Base-by-base conservation (phyloP, 108 stramenopile species). In the Discostella pseudostelligera region DNA sequence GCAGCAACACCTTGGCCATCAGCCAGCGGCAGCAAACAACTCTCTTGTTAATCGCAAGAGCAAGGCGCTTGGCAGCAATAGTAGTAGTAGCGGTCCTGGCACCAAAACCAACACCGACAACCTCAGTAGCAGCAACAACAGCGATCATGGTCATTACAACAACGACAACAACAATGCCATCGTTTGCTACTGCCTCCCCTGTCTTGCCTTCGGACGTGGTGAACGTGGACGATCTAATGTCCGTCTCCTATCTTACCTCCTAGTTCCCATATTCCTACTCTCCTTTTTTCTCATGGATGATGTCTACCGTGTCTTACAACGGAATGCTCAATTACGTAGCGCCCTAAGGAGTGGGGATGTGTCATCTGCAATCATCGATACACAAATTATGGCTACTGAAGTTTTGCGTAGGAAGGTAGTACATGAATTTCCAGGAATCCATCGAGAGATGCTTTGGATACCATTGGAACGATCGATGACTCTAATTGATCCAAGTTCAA, bases 281-380 rank as follows among this genome's bases (percentile, higher is more conserved):
- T 39, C 48, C 53, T 56, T 75, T 16, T 75, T 68, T 55, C 36
- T 68, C 20, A 24, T 75, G 25, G 67, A 68, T 39, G 67, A 68
- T 16, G 17, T 67, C 28, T 66, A 66, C 6, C 43, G 25, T 11
- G 56, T 39, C 55, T 6, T 68, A 10, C 56, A 49, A 21, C 40
- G 49, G 20, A 56, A 66, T 14, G 59, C 64, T 12, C 50, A 53
- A 13, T n/a, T 58, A 24, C 22, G 57, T 11, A 3, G 39, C 10
- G 8, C 19, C 8, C 24, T 5, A 1, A 19, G 40, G 20, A 17
- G 21, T 16, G 1, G 10, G 3, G 17, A 35, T 14, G 24, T 12
- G 56, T 25, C 5, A 3, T 6, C 22, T 20, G n/a, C 7, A 22
- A 20, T 3, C 4, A 12, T 50, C 21, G 49, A 25, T 24, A 20